Conservation (phyloP, 2,329 filamentous ascomycete species). For the Tolypocladium endophyticum region DNA sequence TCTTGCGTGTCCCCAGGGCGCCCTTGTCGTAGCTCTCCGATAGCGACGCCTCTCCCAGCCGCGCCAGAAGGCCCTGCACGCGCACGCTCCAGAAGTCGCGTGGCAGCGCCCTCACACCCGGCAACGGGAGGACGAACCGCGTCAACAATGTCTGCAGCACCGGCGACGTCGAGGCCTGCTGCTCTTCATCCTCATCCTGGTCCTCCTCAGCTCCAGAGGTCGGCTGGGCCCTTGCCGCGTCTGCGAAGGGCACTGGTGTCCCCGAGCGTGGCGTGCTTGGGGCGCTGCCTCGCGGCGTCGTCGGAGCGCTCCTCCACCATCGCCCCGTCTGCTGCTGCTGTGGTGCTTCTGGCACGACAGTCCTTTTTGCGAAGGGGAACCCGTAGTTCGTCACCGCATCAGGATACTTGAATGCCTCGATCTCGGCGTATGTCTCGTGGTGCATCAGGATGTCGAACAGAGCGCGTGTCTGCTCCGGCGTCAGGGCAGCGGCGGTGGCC, state of each 20-base stretch:
- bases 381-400: conserved; percentile 57
- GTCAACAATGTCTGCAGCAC: conserved; percentile 59
- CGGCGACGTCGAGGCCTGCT: conserved; percentile 41
- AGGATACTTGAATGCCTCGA: conserved; percentile 59
- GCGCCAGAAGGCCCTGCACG: conserved; percentile 47
- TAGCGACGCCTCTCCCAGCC: conserved; percentile 56
- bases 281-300: conserved; percentile 12
- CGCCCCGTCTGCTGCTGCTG: neutral
- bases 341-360: neutral
- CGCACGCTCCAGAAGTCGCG: conserved; percentile 55
- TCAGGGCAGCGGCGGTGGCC: conserved; percentile 9
- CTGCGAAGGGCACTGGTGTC: conserved; percentile 11
- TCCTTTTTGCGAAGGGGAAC: conserved; percentile 45
- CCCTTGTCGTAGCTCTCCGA: conserved; percentile 80
- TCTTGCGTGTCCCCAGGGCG: conserved; percentile 62
- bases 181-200: conserved; percentile 13
- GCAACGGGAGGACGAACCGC: conserved; percentile 53
- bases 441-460: conserved; percentile 52
- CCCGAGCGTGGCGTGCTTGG: conserved; percentile 16
- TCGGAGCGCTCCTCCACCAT: neutral
- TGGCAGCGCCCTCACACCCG: conserved; percentile 53
- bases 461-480: conserved; percentile 34
- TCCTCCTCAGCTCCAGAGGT: conserved; percentile 3
- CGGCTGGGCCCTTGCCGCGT: neutral
- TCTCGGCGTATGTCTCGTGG: conserved; percentile 54